Conservation (phyloP, 192 early-diverging fungal genomes). For the Coemansia sp. region DNA sequence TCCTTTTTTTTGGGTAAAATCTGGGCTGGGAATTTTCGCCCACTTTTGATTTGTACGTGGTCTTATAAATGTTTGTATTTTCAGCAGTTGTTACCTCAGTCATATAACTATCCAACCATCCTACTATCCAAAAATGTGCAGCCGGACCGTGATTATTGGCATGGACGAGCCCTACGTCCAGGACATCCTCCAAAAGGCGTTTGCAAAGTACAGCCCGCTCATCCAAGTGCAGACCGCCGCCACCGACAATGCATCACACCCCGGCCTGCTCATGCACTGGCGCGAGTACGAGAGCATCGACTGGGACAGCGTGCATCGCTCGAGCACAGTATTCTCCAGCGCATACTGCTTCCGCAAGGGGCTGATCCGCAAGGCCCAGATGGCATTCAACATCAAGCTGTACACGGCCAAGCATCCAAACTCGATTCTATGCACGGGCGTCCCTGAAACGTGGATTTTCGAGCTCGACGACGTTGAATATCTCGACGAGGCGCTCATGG, state of each 20-base stretch:
- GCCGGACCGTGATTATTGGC: conserved; percentile 37
- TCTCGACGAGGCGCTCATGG: conserved; percentile 66
- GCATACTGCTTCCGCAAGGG: conserved; percentile 70
- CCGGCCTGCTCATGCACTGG: conserved; percentile 52
- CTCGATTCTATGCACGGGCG: conserved; percentile 50
- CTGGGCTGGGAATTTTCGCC: no score
- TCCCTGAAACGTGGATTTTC: conserved; percentile 65
- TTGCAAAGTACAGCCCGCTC: conserved; percentile 17
- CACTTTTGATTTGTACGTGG: no score
- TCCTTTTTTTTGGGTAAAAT: no score
- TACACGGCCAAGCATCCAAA: conserved; percentile 58
- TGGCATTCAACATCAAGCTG: conserved; percentile 61
- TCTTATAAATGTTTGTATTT: no score
- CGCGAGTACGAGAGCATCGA: conserved; percentile 66
- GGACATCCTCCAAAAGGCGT: conserved; percentile 20
- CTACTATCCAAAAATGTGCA: background rate
- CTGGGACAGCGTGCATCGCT: conserved; percentile 52
- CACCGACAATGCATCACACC: background rate
- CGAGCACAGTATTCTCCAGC: conserved; percentile 38
- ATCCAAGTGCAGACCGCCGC: background rate
- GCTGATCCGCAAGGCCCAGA: conserved; percentile 65
- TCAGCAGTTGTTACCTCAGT: no score
- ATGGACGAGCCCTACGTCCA: conserved; percentile 57
- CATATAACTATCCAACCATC: background rate
- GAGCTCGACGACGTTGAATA: conserved; percentile 66